phyloP scores from a whole-genome alignment of 306 rosid genomes.

The Astragalus glycyphyllos region DNA sequence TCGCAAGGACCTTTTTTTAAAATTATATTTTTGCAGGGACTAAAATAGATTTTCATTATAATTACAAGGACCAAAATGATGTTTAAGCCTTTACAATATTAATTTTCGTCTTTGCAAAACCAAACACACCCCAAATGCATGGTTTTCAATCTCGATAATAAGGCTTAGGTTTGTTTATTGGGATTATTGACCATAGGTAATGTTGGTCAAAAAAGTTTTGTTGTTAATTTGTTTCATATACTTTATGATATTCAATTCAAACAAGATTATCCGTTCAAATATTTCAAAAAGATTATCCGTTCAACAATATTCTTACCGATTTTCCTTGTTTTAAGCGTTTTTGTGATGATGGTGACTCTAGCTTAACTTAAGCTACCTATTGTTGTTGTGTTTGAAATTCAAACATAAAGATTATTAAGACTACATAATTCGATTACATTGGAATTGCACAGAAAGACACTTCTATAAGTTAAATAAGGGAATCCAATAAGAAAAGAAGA shows the following conservation, averaged over 20 bases:
- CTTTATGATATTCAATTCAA: constrained; percentile 42
- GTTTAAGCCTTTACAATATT: no score
- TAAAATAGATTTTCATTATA: no score
- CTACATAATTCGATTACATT: constrained; percentile 37
- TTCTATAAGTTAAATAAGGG: constrained; percentile 42
- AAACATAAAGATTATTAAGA: constrained; percentile 44
- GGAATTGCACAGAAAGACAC: constrained; percentile 43
- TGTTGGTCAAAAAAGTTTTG: not conserved
- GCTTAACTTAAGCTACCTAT: constrained; percentile 42
- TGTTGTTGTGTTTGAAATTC: constrained; percentile 46
- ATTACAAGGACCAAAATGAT: no score
- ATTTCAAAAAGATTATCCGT: constrained; percentile 42
- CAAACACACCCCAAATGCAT: no score
- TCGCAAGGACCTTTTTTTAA: no score
- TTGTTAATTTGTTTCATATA: constrained; percentile 32
- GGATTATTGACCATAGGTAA: no score
- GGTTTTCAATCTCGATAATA: no score
- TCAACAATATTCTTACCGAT: constrained; percentile 39
- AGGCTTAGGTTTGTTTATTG: no score
- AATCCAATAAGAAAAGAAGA: constrained; percentile 46
- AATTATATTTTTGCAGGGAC: no score
- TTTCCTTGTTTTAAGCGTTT: constrained; percentile 10
- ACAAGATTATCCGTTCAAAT: constrained; percentile 38
- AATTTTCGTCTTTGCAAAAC: no score
- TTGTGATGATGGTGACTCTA: constrained; percentile 51